Evolutionary conservation across 108 stramenopile genomes (phyloP).

Genomic region (Nannochloropsis salina): DNA sequence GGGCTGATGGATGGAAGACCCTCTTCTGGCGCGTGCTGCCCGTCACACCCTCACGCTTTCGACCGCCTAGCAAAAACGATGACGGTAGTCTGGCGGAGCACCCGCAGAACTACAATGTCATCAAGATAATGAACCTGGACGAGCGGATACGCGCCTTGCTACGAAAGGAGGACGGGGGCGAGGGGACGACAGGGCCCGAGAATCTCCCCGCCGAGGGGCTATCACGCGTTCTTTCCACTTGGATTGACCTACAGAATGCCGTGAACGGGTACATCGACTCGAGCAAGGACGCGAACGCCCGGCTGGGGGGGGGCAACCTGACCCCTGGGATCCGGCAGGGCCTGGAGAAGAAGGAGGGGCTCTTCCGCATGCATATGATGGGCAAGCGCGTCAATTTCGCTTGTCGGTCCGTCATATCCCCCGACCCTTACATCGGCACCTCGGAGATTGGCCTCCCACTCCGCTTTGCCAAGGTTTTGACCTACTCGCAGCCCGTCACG

Average conservation of each 20-base stretch:
- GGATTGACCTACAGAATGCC: constrained; percentile 90
- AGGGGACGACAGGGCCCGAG: not conserved
- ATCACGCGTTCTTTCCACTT: constrained; percentile 52
- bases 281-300: constrained; percentile 72
- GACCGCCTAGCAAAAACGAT: constrained; percentile 74
- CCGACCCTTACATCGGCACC: constrained; percentile 93
- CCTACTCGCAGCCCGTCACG: constrained; percentile 91
- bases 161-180: constrained; percentile 16
- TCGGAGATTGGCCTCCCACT: constrained; percentile 97
- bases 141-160: constrained; percentile 56
- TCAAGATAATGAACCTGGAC: constrained; percentile 69
- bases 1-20: constrained; percentile 60
- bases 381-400: constrained; percentile 98
- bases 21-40: constrained; percentile 74
- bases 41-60: constrained; percentile 89
- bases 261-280: constrained; percentile 92
- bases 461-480: constrained; percentile 83
- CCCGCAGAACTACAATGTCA: constrained; percentile 80
- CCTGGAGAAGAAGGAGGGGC: constrained; percentile 96
- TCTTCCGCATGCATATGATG: constrained; percentile 99
- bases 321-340: constrained; percentile 82
- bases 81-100: constrained; percentile 83
- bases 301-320: constrained; percentile 30
- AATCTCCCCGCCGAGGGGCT: not conserved
- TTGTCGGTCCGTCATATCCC: constrained; percentile 93